These are phyloP conservation scores for Ormosia emarginata DNA, from an alignment of 306 rosid genomes.

Conservation along the genomic window DNA sequence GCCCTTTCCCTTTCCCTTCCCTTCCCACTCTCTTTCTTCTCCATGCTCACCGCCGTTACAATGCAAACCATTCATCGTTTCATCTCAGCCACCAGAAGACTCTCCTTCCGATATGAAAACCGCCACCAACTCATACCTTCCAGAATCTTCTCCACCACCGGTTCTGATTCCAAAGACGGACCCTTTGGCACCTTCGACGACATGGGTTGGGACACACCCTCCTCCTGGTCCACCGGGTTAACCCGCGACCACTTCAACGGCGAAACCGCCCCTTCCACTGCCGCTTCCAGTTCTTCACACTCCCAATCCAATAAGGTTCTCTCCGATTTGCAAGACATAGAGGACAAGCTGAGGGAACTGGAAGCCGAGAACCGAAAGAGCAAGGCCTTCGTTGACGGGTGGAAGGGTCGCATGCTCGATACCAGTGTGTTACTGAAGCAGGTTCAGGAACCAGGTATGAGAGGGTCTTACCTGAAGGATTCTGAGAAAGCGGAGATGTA, in stretches of 20 bases:
- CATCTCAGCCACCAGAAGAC: slow-evolving; percentile 12
- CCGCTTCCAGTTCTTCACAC: background rate
- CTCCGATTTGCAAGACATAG: slow-evolving; percentile 46
- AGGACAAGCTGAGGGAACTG: slow-evolving; percentile 49
- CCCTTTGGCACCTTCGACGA: slow-evolving; percentile 15
- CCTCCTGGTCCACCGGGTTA: slow-evolving; percentile 74
- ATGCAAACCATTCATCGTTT: slow-evolving; percentile 36
- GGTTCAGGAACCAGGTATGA: slow-evolving; percentile 79
- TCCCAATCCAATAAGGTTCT: background rate
- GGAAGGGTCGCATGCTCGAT: slow-evolving; percentile 57
- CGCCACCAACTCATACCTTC: background rate
- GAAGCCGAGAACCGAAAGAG: slow-evolving; percentile 51
- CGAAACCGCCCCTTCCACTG: background rate
- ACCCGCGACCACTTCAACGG: slow-evolving; percentile 86
- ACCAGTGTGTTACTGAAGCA: slow-evolving; percentile 55
- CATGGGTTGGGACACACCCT: slow-evolving; percentile 31
- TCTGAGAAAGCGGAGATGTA: slow-evolving; percentile 86
- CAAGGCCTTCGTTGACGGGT: slow-evolving; percentile 50
- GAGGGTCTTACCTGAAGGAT: slow-evolving; percentile 88
- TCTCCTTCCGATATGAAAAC: background rate
- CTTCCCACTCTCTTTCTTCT: background rate
- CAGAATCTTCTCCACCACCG: slow-evolving; percentile 35
- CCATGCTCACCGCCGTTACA: background rate
- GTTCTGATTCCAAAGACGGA: slow-evolving; percentile 15
- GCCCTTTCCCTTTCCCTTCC: background rate